Evolutionary conservation across 2,329 filamentous ascomycete species (phyloP).

Genomic region (Tolypocladium tundrense): DNA sequence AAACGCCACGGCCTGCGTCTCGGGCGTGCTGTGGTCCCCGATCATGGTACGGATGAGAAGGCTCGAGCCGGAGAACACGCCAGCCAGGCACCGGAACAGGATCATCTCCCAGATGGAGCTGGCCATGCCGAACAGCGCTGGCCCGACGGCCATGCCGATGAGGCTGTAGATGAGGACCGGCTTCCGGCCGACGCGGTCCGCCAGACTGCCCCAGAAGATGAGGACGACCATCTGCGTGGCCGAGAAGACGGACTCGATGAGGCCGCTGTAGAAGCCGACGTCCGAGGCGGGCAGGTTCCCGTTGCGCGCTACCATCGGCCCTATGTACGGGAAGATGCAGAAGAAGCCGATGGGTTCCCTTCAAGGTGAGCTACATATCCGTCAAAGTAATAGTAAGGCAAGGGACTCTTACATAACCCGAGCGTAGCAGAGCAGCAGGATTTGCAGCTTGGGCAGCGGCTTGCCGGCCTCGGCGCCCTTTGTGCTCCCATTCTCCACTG

Average conservation of each 20-base stretch:
- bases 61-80: constrained; percentile 63
- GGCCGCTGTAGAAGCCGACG: constrained; percentile 69
- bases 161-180: constrained; percentile 61
- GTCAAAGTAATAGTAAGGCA: not conserved
- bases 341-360: constrained; percentile 72
- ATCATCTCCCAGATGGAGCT: constrained; percentile 64
- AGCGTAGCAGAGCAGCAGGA: constrained; percentile 63
- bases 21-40: constrained; percentile 57
- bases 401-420: constrained; percentile 38
- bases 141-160: constrained; percentile 49
- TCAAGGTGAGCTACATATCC: not conserved
- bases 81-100: constrained; percentile 58
- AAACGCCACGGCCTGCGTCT: constrained; percentile 64
- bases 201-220: constrained; percentile 56
- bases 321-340: constrained; percentile 72
- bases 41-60: constrained; percentile 72
- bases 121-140: constrained; percentile 58
- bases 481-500: not conserved
- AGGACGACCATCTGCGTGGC: constrained; percentile 69
- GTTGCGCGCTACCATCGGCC: constrained; percentile 61
- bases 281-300: constrained; percentile 52
- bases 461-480: constrained; percentile 15
- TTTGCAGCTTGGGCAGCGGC: constrained; percentile 50
- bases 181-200: constrained; percentile 60
- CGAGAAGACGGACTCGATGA: constrained; percentile 67